phyloP scores from a whole-genome alignment of 148 eudicot species.

The Tetragonia tetragonoides region DNA sequence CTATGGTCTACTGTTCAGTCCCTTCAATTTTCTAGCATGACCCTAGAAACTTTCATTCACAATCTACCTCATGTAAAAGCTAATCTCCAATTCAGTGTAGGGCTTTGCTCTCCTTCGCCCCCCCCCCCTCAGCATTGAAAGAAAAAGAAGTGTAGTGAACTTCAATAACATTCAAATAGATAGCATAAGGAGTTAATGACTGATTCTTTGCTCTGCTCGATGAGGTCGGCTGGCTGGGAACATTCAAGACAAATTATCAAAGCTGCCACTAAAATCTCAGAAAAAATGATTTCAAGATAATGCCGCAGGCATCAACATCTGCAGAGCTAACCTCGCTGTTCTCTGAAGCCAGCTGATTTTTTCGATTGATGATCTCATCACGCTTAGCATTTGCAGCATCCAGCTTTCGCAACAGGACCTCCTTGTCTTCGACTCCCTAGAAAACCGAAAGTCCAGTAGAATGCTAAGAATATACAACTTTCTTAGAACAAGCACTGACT shows the following conservation, averaged over 20 bases:
- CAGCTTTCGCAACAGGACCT: slow-evolving; percentile 30
- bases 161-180: neutral
- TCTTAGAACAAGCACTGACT: neutral
- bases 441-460: slow-evolving; percentile 6
- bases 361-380: slow-evolving; percentile 39
- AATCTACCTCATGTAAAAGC: neutral
- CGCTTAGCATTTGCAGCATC: slow-evolving; percentile 59
- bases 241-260: neutral
- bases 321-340: slow-evolving; percentile 47
- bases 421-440: slow-evolving; percentile 32
- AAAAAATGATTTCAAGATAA: neutral
- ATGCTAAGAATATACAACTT: neutral
- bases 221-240: neutral
- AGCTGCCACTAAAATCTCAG: neutral
- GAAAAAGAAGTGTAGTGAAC: too few species aligned
- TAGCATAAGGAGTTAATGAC: neutral
- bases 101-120: too few species aligned
- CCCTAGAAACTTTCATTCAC: neutral
- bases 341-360: slow-evolving; percentile 46
- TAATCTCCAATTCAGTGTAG: too few species aligned
- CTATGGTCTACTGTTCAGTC: neutral
- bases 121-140: too few species aligned
- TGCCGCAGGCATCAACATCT: neutral
- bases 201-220: neutral
- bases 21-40: neutral